phyloP scores from a whole-genome alignment of 495 filamentous ascomycete species.

The Penicillium canescens region DNA sequence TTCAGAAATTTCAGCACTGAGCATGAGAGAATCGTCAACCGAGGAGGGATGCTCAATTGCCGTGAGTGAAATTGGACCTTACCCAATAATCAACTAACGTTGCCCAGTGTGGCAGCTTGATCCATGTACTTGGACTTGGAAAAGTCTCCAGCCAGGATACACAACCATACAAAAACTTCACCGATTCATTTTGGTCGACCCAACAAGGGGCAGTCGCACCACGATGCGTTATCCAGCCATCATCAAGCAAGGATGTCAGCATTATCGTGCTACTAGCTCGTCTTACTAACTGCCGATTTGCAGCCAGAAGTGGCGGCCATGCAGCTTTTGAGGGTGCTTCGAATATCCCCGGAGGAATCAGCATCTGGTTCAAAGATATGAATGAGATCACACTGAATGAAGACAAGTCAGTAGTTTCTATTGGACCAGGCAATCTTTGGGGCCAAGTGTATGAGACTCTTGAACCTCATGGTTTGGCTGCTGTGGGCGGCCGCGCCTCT shows the following conservation, averaged over 20 bases:
- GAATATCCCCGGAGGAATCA: slow-evolving; percentile 34
- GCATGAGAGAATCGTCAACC: slow-evolving; percentile 7
- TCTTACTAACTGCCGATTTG: slow-evolving; percentile 33
- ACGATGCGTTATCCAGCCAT: slow-evolving; percentile 24
- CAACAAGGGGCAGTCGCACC: slow-evolving; percentile 38
- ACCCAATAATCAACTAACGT: no score
- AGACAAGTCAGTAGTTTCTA: slow-evolving; percentile 20
- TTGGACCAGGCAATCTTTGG: slow-evolving; percentile 32
- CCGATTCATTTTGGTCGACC: slow-evolving; percentile 46
- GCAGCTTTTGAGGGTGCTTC: slow-evolving; percentile 29
- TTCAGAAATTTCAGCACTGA: slow-evolving; percentile 14
- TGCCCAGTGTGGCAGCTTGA: slow-evolving; percentile 15
- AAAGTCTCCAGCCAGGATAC: slow-evolving; percentile 8
- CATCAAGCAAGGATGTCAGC: slow-evolving; percentile 21
- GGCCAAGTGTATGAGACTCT: slow-evolving; percentile 51
- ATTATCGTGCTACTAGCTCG: slow-evolving; percentile 17
- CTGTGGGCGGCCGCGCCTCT: slow-evolving; percentile 56
- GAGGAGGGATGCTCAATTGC: slow-evolving; percentile 9
- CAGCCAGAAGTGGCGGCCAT: slow-evolving; percentile 49
- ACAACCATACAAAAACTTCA: slow-evolving; percentile 18
- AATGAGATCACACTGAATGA: slow-evolving; percentile 43
- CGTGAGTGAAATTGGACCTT: slow-evolving; percentile 2
- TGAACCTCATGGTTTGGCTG: slow-evolving; percentile 44
- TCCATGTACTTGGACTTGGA: slow-evolving; percentile 8
- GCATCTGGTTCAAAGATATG: slow-evolving; percentile 50